Base-by-base conservation (phyloP, 1,284 basidiomycete species). In the Sphaerobolus stellatus region DNA sequence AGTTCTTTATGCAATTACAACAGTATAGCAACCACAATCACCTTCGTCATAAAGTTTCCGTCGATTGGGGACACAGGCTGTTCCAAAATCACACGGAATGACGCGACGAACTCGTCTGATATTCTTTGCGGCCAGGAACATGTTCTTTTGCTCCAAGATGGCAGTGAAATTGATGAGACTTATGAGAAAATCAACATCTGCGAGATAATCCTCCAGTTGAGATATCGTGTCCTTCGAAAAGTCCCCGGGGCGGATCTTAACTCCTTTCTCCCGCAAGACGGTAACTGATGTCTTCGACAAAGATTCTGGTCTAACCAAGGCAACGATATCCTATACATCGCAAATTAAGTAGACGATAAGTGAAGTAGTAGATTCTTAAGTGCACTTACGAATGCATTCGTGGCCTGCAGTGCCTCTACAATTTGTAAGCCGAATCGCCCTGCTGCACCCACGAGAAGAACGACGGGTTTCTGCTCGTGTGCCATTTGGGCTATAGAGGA, bases 191-290 rank as follows among this genome's bases (percentile, higher is more conserved):
- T 59, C 51, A 5, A 59, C 59, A 30, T 58, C 61, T 14, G 41
- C 5, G 8, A 64, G 31, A 5, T 44, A 25, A 4, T 50, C 34
- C 13, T 56, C 48, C 5, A 63, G 49, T 43, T 57, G 48, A 28
- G 52, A 20, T 14, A 50, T 54, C n/a, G 53, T 27, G 28, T 50
- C 52, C 43, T 45, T 31, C 4, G 27, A 16, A 18, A 58, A 14
- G 33, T 63, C 60, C 18, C 41, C 56, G 2, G 45, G 4, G 24
- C 60, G 59, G 29, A 64, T 61, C 29, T 62, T 60, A 4, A 60
- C 60, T 20, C 41, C 41, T 43, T 43, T 43, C 41, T 43, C 13
- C 20, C 28, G 22, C 4, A 43, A 18, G 28, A 27, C 13, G 22
- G 22, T 11, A 9, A 43, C 18, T 2, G 22, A 11, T 14, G 3